Evolutionary conservation across 257 asterid genomes (phyloP), one percentile per base, ranked within the genome.

Genomic region (Nicotiana obtusifolia): DNA sequence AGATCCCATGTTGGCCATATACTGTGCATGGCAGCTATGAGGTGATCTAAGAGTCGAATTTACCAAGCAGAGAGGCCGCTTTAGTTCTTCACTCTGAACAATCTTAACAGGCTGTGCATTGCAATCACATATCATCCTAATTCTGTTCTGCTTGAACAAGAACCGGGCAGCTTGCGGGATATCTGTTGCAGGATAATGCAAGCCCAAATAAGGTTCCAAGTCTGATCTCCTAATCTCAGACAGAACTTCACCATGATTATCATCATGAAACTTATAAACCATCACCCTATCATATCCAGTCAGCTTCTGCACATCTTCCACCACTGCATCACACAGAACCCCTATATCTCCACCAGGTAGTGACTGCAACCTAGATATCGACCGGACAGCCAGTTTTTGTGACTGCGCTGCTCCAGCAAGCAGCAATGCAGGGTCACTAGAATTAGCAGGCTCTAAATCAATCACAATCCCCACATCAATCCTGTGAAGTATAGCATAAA

Each of bases 181-280:
- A 87, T 92, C 95, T 1, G 88, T 86, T 5, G 95, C 93, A 37
- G 97, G 97, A 83, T 93, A 91, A 84, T 90, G 97, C 88, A 91
- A 44, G 1, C 97, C 92, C 31, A 90, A 77, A 81, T 89, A 93
- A 15, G 95, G 90, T 33, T 90, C 97, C 60, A 93, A 86, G 3
- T 89, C 92, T 2, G 93, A 82, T 82, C 90, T 76, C 69, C 90
- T 86, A 81, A 90, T 88, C 66, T 93, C 95, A 0, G 95, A 87
- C 84, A 93, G 83, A 56, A 93, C 87, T 84, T 91, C 95, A 28
- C 95, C 95, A 28, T 93, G 97, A 82, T 86, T 80, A 84, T 93
- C 96, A 3, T 88, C 93, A 17, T 90, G 95, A 81, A 93, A 91
- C 84, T 84, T 93, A 73, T 91, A 93, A 14, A 82, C 86, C 97